Evolutionary conservation across 2,329 filamentous ascomycete species (phyloP).

Genomic region (Aspergillus transmontanensis): DNA sequence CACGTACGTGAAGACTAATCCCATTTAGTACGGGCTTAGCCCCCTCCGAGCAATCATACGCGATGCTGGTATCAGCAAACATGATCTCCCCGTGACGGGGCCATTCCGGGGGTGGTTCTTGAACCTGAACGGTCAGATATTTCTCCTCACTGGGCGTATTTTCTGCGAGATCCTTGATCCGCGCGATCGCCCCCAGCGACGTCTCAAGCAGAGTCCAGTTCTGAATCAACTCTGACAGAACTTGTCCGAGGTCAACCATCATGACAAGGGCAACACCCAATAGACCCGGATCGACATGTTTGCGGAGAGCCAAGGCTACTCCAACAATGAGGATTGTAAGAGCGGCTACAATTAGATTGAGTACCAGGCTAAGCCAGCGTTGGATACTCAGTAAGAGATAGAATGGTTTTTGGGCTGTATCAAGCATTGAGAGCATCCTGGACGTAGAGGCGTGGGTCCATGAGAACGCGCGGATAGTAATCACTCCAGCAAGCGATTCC

Average conservation of each 20-base stretch:
- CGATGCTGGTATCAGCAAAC: slow-evolving; percentile 12
- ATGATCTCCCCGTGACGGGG: slow-evolving; percentile 24
- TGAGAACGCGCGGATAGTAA: slow-evolving; percentile 21
- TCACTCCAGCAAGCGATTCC: slow-evolving; percentile 16
- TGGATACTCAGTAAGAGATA: slow-evolving; percentile 52
- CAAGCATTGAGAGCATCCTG: slow-evolving; percentile 31
- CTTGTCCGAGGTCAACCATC: slow-evolving; percentile 49
- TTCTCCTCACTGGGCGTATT: slow-evolving; percentile 30
- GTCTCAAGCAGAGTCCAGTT: slow-evolving; percentile 60
- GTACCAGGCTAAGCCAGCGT: slow-evolving; percentile 46
- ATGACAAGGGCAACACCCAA: slow-evolving; percentile 52
- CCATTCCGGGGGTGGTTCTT: slow-evolving; percentile 19
- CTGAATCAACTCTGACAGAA: slow-evolving; percentile 47
- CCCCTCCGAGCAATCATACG: neutral
- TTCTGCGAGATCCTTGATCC: slow-evolving; percentile 54
- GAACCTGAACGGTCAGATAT: neutral
- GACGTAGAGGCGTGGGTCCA: slow-evolving; percentile 8
- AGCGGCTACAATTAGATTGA: slow-evolving; percentile 48
- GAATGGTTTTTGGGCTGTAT: slow-evolving; percentile 47
- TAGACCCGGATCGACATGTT: slow-evolving; percentile 41
- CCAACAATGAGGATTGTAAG: slow-evolving; percentile 47
- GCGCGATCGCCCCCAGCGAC: slow-evolving; percentile 56
- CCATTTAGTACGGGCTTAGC: slow-evolving; percentile 25
- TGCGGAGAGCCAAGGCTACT: slow-evolving; percentile 41
- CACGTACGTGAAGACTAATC: slow-evolving; percentile 27